These are phyloP conservation scores for Phaeosphaeria sp. DNA, from an alignment of 2,329 filamentous ascomycete genomes.

Conservation along the genomic window DNA sequence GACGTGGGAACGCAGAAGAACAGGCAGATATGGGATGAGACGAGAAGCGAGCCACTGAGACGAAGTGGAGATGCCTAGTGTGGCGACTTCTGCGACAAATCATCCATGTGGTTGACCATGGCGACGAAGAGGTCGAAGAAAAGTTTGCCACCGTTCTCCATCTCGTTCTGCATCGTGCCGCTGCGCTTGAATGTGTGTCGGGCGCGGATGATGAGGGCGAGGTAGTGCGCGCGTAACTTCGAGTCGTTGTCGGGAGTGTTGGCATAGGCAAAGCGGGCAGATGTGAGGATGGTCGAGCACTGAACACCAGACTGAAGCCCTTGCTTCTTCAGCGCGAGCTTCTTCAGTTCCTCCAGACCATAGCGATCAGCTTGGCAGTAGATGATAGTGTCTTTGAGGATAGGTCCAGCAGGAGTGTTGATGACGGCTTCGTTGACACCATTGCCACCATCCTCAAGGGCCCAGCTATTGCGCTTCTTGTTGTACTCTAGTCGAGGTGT, in stretches of 20 bases:
- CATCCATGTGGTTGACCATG: slow-evolving; percentile 81
- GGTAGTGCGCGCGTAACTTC: slow-evolving; percentile 88
- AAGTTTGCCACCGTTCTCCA: slow-evolving; percentile 84
- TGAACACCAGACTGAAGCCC: slow-evolving; percentile 85
- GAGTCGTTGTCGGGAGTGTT: slow-evolving; percentile 90
- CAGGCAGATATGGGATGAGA: slow-evolving; percentile 25
- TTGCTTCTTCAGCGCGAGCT: slow-evolving; percentile 85
- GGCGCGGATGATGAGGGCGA: slow-evolving; percentile 89
- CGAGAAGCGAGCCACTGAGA: slow-evolving; percentile 8
- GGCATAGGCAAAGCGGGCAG: slow-evolving; percentile 87
- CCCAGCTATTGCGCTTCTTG: slow-evolving; percentile 80
- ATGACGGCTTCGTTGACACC: slow-evolving; percentile 57
- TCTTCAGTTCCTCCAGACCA: slow-evolving; percentile 82
- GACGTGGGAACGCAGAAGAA: slow-evolving; percentile 10
- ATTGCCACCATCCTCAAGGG: slow-evolving; percentile 70
- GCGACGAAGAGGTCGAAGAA: slow-evolving; percentile 96
- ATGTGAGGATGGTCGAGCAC: slow-evolving; percentile 82
- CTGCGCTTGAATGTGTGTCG: slow-evolving; percentile 90
- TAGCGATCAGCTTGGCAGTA: slow-evolving; percentile 90
- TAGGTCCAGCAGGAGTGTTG: slow-evolving; percentile 66
- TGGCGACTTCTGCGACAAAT: slow-evolving; percentile 39
- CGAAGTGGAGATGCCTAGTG: slow-evolving; percentile 27
- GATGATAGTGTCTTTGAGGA: slow-evolving; percentile 88
- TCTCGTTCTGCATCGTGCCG: slow-evolving; percentile 94
- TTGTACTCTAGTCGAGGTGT: slow-evolving; percentile 83